Evolutionary conservation across 805 yeast genomes (phyloP), one percentile per base, ranked within the genome.

Genomic region (Spathaspora sp.): DNA sequence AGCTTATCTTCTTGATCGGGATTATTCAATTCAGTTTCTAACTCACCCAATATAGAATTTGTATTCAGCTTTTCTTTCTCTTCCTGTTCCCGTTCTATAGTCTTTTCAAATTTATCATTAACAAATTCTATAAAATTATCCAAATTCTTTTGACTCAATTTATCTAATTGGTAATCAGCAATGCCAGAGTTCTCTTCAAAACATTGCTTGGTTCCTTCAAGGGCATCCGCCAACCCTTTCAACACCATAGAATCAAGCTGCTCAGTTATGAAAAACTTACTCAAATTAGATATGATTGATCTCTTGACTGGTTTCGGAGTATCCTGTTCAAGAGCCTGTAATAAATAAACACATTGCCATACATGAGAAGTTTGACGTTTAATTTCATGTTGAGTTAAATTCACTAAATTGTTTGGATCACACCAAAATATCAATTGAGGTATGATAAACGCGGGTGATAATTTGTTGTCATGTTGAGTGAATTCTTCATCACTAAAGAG

Each of bases 361-460:
- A 84, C 63, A 55, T 87, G 94, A 5, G 81, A 68, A 10, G 76
- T 64, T 42, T 81, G 79, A n/a, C 60, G 60, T 3, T 61, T 61
- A 2, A 75, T 66, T 1, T 70, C 77, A 2, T 70, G 79, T 5
- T 73, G 72, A 1, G 73, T 58, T 42, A 71, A 67, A 52, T 80
- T 78, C 2, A 83, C 89, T 8, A 85, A 68, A 55, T 83, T 80
- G 44, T 72, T 69, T 5, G 97, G 96, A 63, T 90, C 93, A 17
- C 96, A 86, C 96, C 97, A 89, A 60, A 83, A 82, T 20, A 87
- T 72, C 46, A 93, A 67, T 59, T 89, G 96, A 56, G 85, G 90
- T 31, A 86, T 68, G 2, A 87, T 79, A 0, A 89, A 86, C 4
- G 71, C 60, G 11, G 66, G 57, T 40, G 69, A 44, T 14, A 55